Evolutionary conservation across 192 early-diverging fungal species (phyloP).

Genomic region (Obelidium mucronatum): DNA sequence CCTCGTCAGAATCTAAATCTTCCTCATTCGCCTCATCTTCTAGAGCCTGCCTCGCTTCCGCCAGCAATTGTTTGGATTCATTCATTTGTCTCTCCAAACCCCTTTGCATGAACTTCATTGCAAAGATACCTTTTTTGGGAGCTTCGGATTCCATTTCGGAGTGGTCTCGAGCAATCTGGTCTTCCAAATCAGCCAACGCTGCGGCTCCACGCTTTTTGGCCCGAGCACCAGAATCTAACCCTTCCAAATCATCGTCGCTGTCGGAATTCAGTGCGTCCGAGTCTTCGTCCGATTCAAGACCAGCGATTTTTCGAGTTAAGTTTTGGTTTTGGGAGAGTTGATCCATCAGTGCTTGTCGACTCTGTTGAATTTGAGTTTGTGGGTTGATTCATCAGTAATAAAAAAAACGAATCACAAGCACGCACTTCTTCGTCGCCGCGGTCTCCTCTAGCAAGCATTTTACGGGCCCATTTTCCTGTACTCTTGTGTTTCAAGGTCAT

Average conservation of each 20-base stretch:
- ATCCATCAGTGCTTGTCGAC: conserved; percentile 83
- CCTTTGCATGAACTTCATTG: conserved; percentile 99
- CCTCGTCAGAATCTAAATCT: conserved; percentile 51
- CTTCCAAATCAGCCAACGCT: conserved; percentile 57
- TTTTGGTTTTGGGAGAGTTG: conserved; percentile 82
- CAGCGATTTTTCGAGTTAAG: conserved; percentile 84
- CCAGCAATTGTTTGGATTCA: conserved; percentile 22
- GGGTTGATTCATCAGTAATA: neutral
- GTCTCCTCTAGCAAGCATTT: conserved; percentile 61
- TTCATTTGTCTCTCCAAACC: conserved; percentile 53
- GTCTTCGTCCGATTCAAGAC: conserved; percentile 57
- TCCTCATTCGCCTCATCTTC: conserved; percentile 50
- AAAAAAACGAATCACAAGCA: neutral
- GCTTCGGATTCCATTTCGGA: conserved; percentile 48
- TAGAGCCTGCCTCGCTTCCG: conserved; percentile 26
- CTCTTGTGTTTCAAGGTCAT: conserved; percentile 95
- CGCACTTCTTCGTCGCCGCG: conserved; percentile 44
- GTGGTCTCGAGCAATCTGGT: conserved; percentile 41
- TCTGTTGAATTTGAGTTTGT: conserved; percentile 17
- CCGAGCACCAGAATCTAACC: conserved; percentile 55
- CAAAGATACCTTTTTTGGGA: conserved; percentile 82
- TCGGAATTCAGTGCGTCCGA: conserved; percentile 39
- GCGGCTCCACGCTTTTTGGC: conserved; percentile 9
- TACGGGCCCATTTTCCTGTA: conserved; percentile 95
- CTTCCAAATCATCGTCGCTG: conserved; percentile 57